Evolutionary conservation across 768 basidiomycete species (phyloP).

Genomic region (Brasilioporus rufonigricans): DNA sequence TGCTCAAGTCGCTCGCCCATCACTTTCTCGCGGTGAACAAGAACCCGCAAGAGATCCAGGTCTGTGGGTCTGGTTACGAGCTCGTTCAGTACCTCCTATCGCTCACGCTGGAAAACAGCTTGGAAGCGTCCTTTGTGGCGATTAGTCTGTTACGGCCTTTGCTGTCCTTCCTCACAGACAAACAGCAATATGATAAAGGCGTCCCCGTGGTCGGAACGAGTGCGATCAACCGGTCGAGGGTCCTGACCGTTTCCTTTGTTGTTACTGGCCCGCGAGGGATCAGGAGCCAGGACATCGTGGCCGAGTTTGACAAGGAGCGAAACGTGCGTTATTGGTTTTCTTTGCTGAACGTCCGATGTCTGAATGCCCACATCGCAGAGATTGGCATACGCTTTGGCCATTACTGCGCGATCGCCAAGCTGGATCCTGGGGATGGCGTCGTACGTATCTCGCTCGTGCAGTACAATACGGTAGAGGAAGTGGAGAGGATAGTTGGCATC

Average conservation of each 20-base stretch:
- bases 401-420: slow-evolving; percentile 65
- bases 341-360: not conserved
- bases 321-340: slow-evolving; percentile 43
- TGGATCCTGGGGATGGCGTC: slow-evolving; percentile 62
- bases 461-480: slow-evolving; percentile 75
- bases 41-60: slow-evolving; percentile 61
- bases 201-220: slow-evolving; percentile 69
- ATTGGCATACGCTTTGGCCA: slow-evolving; percentile 78
- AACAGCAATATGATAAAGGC: slow-evolving; percentile 51
- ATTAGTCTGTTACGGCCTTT: slow-evolving; percentile 56
- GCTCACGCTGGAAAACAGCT: slow-evolving; percentile 46
- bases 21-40: slow-evolving; percentile 58
- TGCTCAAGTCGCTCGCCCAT: slow-evolving; percentile 60
- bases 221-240: slow-evolving; percentile 39
- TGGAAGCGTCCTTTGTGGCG: slow-evolving; percentile 52
- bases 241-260: slow-evolving; percentile 72
- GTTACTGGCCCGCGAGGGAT: slow-evolving; percentile 57
- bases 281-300: slow-evolving; percentile 62
- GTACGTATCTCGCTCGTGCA: slow-evolving; percentile 77
- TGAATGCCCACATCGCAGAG: slow-evolving; percentile 40
- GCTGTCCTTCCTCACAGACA: slow-evolving; percentile 51
- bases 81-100: slow-evolving; percentile 61
- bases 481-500: slow-evolving; percentile 54
- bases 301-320: slow-evolving; percentile 59
- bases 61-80: slow-evolving; percentile 77